Percentiles rank a stretch among this genome's conserved stretches.
Conservation (phyloP, 2,329 filamentous ascomycete genomes). For the Elsinoe arachidis region DNA sequence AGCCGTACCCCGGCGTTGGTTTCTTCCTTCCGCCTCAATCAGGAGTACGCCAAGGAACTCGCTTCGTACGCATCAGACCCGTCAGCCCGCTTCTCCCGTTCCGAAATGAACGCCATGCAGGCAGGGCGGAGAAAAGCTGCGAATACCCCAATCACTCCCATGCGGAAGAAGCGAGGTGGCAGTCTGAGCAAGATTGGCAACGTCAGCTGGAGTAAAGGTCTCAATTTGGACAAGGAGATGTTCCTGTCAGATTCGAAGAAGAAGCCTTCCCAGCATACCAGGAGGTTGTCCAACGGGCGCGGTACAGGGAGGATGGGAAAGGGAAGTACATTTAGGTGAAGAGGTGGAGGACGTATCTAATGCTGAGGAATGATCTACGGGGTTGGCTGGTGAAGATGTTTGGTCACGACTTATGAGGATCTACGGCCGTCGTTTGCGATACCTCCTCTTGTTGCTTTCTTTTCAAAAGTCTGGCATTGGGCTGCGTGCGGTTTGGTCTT, state of each 20-base stretch:
- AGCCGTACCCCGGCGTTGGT: constrained; percentile 56
- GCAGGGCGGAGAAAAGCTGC: constrained; percentile 58
- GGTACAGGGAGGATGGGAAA: not conserved
- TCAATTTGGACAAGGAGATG: constrained; percentile 9
- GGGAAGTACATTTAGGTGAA: constrained; percentile 6
- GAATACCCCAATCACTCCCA: constrained; percentile 59
- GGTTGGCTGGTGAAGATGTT: not conserved
- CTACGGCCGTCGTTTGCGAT: constrained; percentile 12
- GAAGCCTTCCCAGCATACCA: constrained; percentile 6
- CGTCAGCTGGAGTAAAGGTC: constrained; percentile 12
- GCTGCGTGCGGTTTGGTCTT: not conserved
- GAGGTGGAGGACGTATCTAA: not conserved
- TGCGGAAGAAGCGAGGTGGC: constrained; percentile 40
- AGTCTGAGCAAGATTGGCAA: constrained; percentile 17
- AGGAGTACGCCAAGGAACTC: constrained; percentile 41
- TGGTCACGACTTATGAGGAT: constrained; percentile 9
- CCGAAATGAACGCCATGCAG: constrained; percentile 52
- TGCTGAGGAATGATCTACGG: not conserved
- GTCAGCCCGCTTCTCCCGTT: constrained; percentile 56
- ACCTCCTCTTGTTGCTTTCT: not conserved
- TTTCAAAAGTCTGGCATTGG: not conserved
- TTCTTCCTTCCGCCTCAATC: constrained; percentile 63
- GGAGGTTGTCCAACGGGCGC: constrained; percentile 1
- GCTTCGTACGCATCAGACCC: constrained; percentile 50
- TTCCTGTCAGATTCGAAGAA: constrained; percentile 6